A percentile compares a stretch with the other conserved stretches of the same genome.
Evolutionary conservation across 2,329 filamentous ascomycete genomes (phyloP).

Genomic region (Anthostomella pinea): DNA sequence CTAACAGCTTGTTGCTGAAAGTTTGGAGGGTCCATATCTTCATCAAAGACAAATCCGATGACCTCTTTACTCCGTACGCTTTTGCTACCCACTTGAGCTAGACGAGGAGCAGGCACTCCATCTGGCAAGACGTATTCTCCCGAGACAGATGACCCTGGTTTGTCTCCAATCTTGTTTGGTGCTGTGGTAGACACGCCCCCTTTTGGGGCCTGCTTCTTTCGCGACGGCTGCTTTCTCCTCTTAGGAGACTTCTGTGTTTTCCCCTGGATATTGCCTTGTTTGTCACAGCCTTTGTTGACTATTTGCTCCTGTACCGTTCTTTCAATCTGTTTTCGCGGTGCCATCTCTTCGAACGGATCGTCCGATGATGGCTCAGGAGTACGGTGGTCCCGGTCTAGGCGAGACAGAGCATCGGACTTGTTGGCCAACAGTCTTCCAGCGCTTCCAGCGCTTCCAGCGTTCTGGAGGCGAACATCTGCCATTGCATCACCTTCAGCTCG

Average conservation of each 20-base stretch:
- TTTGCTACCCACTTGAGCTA: conserved; percentile 28
- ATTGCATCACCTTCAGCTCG: too few species aligned
- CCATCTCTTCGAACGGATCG: conserved; percentile 2
- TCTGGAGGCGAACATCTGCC: too few species aligned
- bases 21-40: conserved; percentile 13
- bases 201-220: conserved; percentile 2
- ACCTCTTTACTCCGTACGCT: conserved; percentile 31
- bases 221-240: conserved; percentile 6
- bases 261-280: neutral
- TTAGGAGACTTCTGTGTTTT: conserved; percentile 2
- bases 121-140: conserved; percentile 8
- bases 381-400: neutral
- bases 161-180: neutral
- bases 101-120: conserved; percentile 24
- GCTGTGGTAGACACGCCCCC: too few species aligned
- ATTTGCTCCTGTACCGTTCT: neutral
- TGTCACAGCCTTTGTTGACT: neutral
- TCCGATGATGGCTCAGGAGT: neutral
- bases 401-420: neutral
- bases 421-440: too few species aligned
- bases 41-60: conserved; percentile 30
- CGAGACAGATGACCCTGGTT: neutral
- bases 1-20: conserved; percentile 1
- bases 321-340: conserved; percentile 1
- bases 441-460: too few species aligned